phyloP scores from a whole-genome alignment of 129 eudicot genomes.

The Solidago caesia region DNA sequence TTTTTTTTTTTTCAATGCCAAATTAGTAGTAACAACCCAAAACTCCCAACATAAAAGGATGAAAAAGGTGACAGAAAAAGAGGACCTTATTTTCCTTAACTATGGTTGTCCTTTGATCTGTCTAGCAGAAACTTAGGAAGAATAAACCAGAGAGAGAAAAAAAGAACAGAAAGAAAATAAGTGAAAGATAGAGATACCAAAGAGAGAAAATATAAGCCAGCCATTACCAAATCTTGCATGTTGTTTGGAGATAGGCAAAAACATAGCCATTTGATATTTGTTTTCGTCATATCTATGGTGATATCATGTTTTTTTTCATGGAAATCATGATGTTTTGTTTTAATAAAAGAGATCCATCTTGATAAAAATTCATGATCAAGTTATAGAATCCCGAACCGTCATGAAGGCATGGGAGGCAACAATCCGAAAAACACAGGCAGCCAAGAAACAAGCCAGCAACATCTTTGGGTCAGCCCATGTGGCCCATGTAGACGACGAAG shows the following conservation, averaged over 20 bases:
- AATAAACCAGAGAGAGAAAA: slow-evolving; percentile 35
- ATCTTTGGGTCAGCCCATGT: slow-evolving; percentile 66
- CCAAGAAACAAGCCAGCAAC: slow-evolving; percentile 78
- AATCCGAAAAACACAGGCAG: slow-evolving; percentile 78
- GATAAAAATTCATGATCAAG: slow-evolving; percentile 22
- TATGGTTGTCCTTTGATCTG: slow-evolving; percentile 36
- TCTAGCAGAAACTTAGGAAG: slow-evolving; percentile 38
- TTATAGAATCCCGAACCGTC: slow-evolving; percentile 26
- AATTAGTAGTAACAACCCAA: slow-evolving; percentile 9
- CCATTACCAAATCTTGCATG: slow-evolving; percentile 12
- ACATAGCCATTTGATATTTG: slow-evolving; percentile 16
- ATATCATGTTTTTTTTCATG: slow-evolving; percentile 23
- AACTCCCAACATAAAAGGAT: slow-evolving; percentile 28
- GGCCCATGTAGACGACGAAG: slow-evolving; percentile 45
- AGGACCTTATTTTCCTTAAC: slow-evolving; percentile 18
- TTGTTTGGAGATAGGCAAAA: slow-evolving; percentile 18
- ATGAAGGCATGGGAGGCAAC: slow-evolving; percentile 99
- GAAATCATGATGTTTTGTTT: slow-evolving; percentile 32
- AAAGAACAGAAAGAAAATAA: not conserved
- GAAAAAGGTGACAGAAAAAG: slow-evolving; percentile 29
- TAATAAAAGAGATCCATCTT: slow-evolving; percentile 26
- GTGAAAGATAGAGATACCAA: slow-evolving; percentile 7
- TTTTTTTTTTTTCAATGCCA: slow-evolving; percentile 7
- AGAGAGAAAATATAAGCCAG: not conserved
- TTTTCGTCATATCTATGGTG: slow-evolving; percentile 21